phyloP scores from a whole-genome alignment of 2,329 filamentous ascomycete species.

The Trichoderma hamatum region DNA sequence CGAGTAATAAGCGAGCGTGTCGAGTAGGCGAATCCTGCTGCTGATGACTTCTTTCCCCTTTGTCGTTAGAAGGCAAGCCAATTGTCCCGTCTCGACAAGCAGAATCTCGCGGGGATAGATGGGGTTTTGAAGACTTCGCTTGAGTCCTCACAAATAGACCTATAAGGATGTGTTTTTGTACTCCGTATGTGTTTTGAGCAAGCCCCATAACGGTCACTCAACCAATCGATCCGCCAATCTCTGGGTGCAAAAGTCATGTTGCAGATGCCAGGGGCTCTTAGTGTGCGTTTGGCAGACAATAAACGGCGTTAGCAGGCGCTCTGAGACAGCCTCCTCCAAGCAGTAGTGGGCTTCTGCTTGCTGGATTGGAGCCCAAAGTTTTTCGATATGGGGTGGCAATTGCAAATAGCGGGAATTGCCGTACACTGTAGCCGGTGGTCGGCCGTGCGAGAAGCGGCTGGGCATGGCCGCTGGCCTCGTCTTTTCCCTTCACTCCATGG shows the following conservation, averaged over 20 bases:
- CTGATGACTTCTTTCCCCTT: background rate
- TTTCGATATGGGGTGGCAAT: background rate
- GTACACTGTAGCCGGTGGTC: background rate
- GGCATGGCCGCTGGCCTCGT: background rate
- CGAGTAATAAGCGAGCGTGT: background rate
- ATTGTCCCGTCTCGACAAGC: background rate
- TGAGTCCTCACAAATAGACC: background rate
- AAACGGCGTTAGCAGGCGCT: background rate
- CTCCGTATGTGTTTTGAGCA: background rate
- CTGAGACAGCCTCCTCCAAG: constrained; percentile 10
- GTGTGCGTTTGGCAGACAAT: constrained; percentile 1
- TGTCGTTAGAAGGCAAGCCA: background rate
- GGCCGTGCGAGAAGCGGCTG: background rate
- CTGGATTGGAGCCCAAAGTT: background rate
- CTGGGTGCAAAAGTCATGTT: constrained; percentile 12
- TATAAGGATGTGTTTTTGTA: background rate
- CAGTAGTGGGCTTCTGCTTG: background rate
- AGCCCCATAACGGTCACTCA: background rate
- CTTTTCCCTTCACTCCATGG: background rate
- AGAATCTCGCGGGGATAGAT: background rate
- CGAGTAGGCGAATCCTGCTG: background rate
- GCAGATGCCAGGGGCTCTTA: constrained; percentile 19
- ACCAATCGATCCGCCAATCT: constrained; percentile 1
- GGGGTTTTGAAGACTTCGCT: background rate
- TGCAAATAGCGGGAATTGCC: constrained; percentile 14